A percentile compares a stretch with the other conserved stretches of the same genome.
Evolutionary conservation across 2,329 filamentous ascomycete genomes (phyloP).

Genomic region (Calonectria montana): DNA sequence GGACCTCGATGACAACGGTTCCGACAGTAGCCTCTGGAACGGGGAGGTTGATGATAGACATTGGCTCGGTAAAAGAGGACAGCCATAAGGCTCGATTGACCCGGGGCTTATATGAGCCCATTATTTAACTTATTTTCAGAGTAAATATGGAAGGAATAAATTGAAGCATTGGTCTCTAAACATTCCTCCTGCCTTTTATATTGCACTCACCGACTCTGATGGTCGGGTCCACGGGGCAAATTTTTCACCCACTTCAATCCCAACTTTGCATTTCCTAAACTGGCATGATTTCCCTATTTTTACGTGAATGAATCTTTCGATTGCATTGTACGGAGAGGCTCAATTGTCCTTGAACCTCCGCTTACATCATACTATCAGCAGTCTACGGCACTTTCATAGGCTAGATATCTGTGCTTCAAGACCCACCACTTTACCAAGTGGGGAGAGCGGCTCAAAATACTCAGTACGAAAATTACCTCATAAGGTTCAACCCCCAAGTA

Average conservation of each 20-base stretch:
- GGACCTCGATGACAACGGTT: conserved; percentile 7
- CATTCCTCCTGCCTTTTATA: background rate
- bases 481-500: background rate
- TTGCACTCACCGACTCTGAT: background rate
- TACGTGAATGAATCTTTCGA: background rate
- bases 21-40: conserved; percentile 7
- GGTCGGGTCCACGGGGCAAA: background rate
- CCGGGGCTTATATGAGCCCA: background rate
- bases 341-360: background rate
- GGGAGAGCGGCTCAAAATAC: background rate
- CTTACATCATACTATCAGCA: background rate
- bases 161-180: too few species aligned
- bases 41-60: background rate
- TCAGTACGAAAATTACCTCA: background rate
- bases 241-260: background rate
- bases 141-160: background rate
- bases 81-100: conserved; percentile 9
- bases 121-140: background rate
- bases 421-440: background rate
- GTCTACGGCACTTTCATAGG: background rate
- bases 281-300: background rate
- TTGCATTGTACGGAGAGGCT: background rate
- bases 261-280: background rate
- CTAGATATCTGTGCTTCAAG: background rate
- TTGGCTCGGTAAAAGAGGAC: conserved; percentile 3